phyloP scores from a whole-genome alignment of 1,284 basidiomycete species.

The Schizophyllum amplum region DNA sequence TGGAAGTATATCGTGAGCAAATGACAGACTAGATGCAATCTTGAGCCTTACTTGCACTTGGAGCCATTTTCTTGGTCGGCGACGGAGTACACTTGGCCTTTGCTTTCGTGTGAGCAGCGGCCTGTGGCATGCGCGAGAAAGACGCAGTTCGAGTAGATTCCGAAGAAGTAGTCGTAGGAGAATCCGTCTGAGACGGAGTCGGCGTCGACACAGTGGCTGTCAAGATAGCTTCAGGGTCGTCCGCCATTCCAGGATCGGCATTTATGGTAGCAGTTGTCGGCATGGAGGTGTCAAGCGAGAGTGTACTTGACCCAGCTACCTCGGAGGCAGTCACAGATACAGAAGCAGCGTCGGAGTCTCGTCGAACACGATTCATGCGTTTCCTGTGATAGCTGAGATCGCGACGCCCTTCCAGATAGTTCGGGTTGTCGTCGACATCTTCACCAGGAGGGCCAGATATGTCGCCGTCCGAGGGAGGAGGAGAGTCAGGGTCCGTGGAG shows the following conservation, averaged over 20 bases:
- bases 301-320: too few species aligned
- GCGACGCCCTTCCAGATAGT: background rate
- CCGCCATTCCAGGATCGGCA: background rate
- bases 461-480: slow-evolving; percentile 1
- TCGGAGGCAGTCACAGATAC: too few species aligned
- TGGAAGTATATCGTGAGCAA: slow-evolving; percentile 12
- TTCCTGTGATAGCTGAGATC: too few species aligned
- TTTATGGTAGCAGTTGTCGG: too few species aligned
- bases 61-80: slow-evolving; percentile 31
- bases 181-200: background rate
- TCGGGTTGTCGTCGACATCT: background rate
- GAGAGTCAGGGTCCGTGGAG: background rate
- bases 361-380: too few species aligned
- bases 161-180: slow-evolving; percentile 2
- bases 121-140: slow-evolving; percentile 1
- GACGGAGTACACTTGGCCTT: slow-evolving; percentile 33
- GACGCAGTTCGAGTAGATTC: slow-evolving; percentile 5
- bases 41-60: slow-evolving; percentile 36
- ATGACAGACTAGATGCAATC: slow-evolving; percentile 12
- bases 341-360: too few species aligned
- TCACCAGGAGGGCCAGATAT: background rate
- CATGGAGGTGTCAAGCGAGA: too few species aligned
- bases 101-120: background rate
- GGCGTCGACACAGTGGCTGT: background rate
- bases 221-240: background rate